Evolutionary conservation across 2,329 filamentous ascomycete genomes (phyloP), one percentile per base, ranked within the genome.

Genomic region (Dothistroma septosporum): DNA sequence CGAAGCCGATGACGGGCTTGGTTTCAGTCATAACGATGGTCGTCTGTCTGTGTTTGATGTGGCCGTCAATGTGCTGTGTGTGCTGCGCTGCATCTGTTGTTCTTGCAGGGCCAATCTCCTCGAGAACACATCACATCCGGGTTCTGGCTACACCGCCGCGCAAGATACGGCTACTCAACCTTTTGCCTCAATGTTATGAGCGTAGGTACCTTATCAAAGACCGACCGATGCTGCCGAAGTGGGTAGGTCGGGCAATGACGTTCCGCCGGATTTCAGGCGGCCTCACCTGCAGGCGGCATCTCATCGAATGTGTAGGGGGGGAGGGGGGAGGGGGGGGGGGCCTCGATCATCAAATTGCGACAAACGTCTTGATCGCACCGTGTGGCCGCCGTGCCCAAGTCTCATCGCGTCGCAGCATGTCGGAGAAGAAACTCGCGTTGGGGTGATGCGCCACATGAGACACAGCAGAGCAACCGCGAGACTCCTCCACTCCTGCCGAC

Each of bases 1-100:
- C 86, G 75, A 91, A 90, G 48, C 66, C 70, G 37, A 73, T 61
- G 19, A 54, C 64, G 14, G 69, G 68, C 61, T 71, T 71, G 4
- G 60, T 61, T 31, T n/a, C 31, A 31, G 50, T 12, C 50, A 53
- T 53, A 21, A 5, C 28, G 47, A 9, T 28, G 47, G 64, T 64
- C 4, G 61, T 53, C 67, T 68, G 68, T 37, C 19, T 49, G 21
- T 8, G 12, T 55, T 19, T 37, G 19, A 48, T 32, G n/a, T 31
- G 19, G 24, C 16, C 11, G 1, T 24, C n/a, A 3, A 41, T 35
- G 5, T 19, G 16, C 12, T 10, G 44, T 47, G 3, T 10, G 44
- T 9, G 44, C 44, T 44, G 37, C 8, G 37, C 37, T 14, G 19
- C 19, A 4, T 14, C 19, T 44, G 44, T 48, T 21, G 9, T 10